These are phyloP conservation scores for Rugosomyces carneus DNA, from an alignment of 1,284 basidiomycete genomes.

Conservation along the genomic window DNA sequence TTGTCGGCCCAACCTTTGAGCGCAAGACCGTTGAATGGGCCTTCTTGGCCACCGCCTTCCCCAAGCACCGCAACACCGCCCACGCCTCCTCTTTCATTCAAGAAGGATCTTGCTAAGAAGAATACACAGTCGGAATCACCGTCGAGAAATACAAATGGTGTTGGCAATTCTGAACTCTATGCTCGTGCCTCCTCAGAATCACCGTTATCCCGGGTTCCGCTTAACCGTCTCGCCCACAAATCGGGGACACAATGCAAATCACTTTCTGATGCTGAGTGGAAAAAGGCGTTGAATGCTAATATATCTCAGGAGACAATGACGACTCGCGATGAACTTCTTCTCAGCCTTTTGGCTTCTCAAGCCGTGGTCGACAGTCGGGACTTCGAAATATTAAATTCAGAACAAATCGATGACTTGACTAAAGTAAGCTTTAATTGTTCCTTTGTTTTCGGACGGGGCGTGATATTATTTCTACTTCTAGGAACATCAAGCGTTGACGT, in stretches of 20 bases:
- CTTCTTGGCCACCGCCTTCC: conserved; percentile 42
- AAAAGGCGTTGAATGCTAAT: conserved; percentile 22
- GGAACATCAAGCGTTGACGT: conserved; percentile 65
- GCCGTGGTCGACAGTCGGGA: conserved; percentile 78
- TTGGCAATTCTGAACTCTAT: conserved; percentile 5
- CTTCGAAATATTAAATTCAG: conserved; percentile 70
- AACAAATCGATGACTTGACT: conserved; percentile 88
- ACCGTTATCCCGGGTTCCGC: conserved; percentile 30
- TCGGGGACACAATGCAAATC: conserved; percentile 7
- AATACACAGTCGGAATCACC: conserved; percentile 24
- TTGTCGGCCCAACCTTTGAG: conserved; percentile 11
- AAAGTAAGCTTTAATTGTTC: conserved; percentile 47
- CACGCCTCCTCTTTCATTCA: conserved; percentile 28
- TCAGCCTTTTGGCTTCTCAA: conserved; percentile 81
- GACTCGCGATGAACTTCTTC: conserved; percentile 70
- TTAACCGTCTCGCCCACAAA: conserved; percentile 19
- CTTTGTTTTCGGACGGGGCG: not conserved
- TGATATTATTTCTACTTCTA: conserved; percentile 22
- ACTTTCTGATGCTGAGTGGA: conserved; percentile 26
- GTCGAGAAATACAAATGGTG: conserved; percentile 17
- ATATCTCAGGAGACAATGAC: conserved; percentile 36
- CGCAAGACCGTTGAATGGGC: conserved; percentile 24
- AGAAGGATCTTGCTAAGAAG: conserved; percentile 38
- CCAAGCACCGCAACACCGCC: conserved; percentile 19
- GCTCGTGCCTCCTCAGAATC: conserved; percentile 19